These are phyloP conservation scores for Pleurotus giganteus DNA, from an alignment of 768 basidiomycete species.

Conservation along the genomic window DNA sequence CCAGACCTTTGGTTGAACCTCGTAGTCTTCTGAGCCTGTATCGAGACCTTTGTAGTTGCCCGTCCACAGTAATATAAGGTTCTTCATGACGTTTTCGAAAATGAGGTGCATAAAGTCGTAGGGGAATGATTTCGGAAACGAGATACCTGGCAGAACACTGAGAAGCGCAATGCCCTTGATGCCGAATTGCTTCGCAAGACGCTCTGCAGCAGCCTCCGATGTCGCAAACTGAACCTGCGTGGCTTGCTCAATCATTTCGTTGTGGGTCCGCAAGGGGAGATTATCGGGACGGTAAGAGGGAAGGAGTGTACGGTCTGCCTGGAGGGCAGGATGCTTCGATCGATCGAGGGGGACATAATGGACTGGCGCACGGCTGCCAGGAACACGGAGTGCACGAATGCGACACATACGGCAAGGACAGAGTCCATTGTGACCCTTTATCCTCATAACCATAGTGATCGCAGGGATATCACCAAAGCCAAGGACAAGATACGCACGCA, in stretches of 20 bases:
- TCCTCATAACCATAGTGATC: slow-evolving; percentile 25
- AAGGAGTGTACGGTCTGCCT: neutral
- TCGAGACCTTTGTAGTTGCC: slow-evolving; percentile 38
- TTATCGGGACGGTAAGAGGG: slow-evolving; percentile 12
- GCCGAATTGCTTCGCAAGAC: slow-evolving; percentile 23
- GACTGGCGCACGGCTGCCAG: neutral
- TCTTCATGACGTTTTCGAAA: slow-evolving; percentile 37
- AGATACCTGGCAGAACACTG: slow-evolving; percentile 22
- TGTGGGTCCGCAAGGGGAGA: slow-evolving; percentile 21
- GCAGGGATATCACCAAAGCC: slow-evolving; percentile 31
- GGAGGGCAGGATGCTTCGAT: slow-evolving; percentile 4
- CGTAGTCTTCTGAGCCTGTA: slow-evolving; percentile 23
- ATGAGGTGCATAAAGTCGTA: slow-evolving; percentile 47
- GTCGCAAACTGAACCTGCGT: slow-evolving; percentile 1
- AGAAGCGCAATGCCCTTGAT: slow-evolving; percentile 26
- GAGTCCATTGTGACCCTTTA: slow-evolving; percentile 35
- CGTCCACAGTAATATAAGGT: slow-evolving; percentile 37
- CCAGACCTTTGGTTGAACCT: slow-evolving; percentile 31
- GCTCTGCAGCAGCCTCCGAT: slow-evolving; percentile 7
- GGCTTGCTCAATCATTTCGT: slow-evolving; percentile 8
- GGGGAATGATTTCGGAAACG: slow-evolving; percentile 26
- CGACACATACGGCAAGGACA: slow-evolving; percentile 32
- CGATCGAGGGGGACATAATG: slow-evolving; percentile 23
- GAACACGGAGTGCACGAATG: slow-evolving; percentile 24
- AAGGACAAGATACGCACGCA: slow-evolving; percentile 27